Evolutionary conservation across 306 rosid genomes (phyloP), one percentile per base, ranked within the genome.

Genomic region (Trifolium subterraneum): DNA sequence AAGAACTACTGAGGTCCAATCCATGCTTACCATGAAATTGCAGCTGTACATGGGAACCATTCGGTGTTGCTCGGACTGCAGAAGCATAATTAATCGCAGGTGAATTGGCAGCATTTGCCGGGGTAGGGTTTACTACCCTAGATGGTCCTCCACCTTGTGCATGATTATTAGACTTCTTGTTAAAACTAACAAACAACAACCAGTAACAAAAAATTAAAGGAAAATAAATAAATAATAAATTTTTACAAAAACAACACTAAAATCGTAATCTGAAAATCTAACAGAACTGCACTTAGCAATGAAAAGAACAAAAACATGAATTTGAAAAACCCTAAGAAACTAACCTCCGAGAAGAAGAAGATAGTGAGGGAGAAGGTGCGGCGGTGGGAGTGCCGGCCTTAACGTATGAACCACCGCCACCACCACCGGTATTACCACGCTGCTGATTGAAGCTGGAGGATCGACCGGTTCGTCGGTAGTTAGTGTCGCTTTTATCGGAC

Each of bases 71-170:
- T 18, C 95, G 87, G 16, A 67, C 83, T 11, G 84, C 81, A 75
- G 88, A 54, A 82, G 84, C 82, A 73, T 47, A 80, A 74, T 81
- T 82, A 16, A 83, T 70, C 74, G 84, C 95, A 11, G 76, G 41
- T 27, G 94, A 74, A 27, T 27, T 27, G 5, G 5, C 31, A 27
- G 31, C 31, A 89, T 82, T 86, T 68, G 74, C 87, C 33, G 74
- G 25, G 62, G 90, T 50, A 29, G 80, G 80, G 84, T 72, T 86
- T 27, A 27, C 31, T 71, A 84, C 88, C 92, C 93, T 88, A 56
- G 93, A 72, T 75, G 88, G 98, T 27, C 31, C 31, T 77, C 92
- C 97, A 59, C 95, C 97, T 86, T 90, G 96, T 78, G 92, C 95
- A 91, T 88, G 83, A 90, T 87, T 86, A 81, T 77, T 86, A 79